Evolutionary conservation across 805 yeast species (phyloP).

Genomic region (Starmerella sp.): DNA sequence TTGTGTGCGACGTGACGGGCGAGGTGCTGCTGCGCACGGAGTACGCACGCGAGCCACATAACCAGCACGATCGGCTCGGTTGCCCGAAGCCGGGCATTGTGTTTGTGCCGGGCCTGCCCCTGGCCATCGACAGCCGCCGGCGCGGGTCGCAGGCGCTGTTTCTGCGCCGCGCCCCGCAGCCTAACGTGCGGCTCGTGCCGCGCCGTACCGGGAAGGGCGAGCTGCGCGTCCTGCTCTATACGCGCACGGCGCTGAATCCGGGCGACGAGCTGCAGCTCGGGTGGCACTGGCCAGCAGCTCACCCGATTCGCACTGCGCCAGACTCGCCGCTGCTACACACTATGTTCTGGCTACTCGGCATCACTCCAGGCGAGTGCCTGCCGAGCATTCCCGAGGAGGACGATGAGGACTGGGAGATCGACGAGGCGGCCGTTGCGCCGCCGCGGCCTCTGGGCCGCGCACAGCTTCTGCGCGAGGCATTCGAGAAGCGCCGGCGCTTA

Average conservation of each 20-base stretch:
- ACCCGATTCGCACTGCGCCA: slow-evolving; percentile 45
- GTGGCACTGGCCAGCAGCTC: slow-evolving; percentile 82
- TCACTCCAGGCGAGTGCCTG: background rate
- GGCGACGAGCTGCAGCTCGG: slow-evolving; percentile 67
- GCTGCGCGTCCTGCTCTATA: slow-evolving; percentile 46
- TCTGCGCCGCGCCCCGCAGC: slow-evolving; percentile 61
- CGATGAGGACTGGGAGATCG: slow-evolving; percentile 15
- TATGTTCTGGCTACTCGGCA: slow-evolving; percentile 14
- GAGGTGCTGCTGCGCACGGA: slow-evolving; percentile 55
- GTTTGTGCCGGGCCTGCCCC: slow-evolving; percentile 42
- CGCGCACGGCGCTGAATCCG: slow-evolving; percentile 44
- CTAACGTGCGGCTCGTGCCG: slow-evolving; percentile 58
- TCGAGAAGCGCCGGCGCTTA: background rate
- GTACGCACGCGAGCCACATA: slow-evolving; percentile 53
- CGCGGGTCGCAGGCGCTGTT: slow-evolving; percentile 69
- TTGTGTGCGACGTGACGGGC: slow-evolving; percentile 57
- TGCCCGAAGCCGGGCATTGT: slow-evolving; percentile 51
- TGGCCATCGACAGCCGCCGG: slow-evolving; percentile 70
- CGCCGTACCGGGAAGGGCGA: slow-evolving; percentile 27
- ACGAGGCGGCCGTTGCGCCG: background rate
- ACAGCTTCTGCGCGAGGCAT: background rate
- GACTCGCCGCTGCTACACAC: background rate
- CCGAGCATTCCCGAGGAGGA: background rate
- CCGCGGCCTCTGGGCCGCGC: background rate
- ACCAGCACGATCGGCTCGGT: slow-evolving; percentile 69